A percentile compares a stretch with the other conserved stretches of the same genome.
phyloP scores from a whole-genome alignment of 305 asterid genomes.

The Plantago coronopus region DNA sequence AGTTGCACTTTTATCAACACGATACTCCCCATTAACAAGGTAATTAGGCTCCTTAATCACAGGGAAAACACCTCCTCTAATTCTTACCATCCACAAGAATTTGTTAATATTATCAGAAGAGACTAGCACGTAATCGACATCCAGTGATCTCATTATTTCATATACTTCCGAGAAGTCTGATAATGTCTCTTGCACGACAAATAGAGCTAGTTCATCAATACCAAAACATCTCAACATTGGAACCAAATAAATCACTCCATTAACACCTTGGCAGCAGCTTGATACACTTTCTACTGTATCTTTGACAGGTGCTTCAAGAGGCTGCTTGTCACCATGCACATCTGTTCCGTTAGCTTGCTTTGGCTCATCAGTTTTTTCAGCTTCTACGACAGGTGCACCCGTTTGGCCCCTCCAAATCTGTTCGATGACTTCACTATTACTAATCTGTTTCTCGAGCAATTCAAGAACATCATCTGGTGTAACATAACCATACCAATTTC shows the following conservation, averaged over 20 bases:
- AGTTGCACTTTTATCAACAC: conserved; percentile 97
- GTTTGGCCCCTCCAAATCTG: conserved; percentile 96
- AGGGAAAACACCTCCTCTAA: conserved; percentile 97
- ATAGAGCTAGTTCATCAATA: too few species aligned
- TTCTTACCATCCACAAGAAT: conserved; percentile 99
- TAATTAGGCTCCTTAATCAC: conserved; percentile 97
- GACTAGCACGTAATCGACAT: conserved; percentile 89
- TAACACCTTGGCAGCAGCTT: conserved; percentile 82
- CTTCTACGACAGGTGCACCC: conserved; percentile 49
- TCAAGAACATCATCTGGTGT: conserved; percentile 79
- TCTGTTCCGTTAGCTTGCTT: conserved; percentile 43
- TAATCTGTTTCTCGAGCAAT: conserved; percentile 73
- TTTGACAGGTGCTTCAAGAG: conserved; percentile 33
- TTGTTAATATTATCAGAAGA: conserved; percentile 98
- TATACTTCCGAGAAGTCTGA: too few species aligned
- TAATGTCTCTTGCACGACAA: too few species aligned
- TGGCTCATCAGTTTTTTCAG: conserved; percentile 43
- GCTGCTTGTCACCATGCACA: conserved; percentile 31
- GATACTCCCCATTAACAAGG: conserved; percentile 97
- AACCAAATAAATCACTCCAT: conserved; percentile 68
- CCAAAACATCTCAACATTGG: too few species aligned
- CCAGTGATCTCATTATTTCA: conserved; percentile 93
- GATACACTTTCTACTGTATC: conserved; percentile 32
- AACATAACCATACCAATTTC: conserved; percentile 96
- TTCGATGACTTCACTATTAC: conserved; percentile 65